phyloP scores from a whole-genome alignment of 495 filamentous ascomycete genomes.

The Xylaria longipes region DNA sequence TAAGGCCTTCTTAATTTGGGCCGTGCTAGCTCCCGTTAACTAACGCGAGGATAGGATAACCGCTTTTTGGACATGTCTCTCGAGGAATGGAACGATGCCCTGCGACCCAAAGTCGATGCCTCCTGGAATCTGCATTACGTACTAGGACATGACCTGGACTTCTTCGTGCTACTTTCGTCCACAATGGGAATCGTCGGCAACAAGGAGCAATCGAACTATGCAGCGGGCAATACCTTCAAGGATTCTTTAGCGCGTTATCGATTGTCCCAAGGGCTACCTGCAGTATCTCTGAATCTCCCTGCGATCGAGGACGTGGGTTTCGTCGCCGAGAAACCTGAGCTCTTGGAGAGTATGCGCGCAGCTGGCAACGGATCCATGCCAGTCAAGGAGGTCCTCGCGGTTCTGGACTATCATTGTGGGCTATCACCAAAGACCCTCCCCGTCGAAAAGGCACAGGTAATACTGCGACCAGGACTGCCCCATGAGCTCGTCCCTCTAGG shows the following conservation, averaged over 20 bases:
- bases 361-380: conserved; percentile 26
- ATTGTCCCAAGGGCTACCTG: conserved; percentile 35
- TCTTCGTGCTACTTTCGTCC: conserved; percentile 63
- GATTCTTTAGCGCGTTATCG: conserved; percentile 48
- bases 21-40: background rate
- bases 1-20: background rate
- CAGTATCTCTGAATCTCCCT: conserved; percentile 51
- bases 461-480: conserved; percentile 22
- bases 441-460: conserved; percentile 16
- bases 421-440: background rate
- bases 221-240: conserved; percentile 59
- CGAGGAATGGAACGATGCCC: conserved; percentile 41
- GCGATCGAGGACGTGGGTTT: conserved; percentile 39
- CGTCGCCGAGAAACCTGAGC: conserved; percentile 23
- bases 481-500: conserved; percentile 16
- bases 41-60: conserved; percentile 20
- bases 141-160: conserved; percentile 53
- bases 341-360: conserved; percentile 23
- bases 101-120: conserved; percentile 51
- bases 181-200: conserved; percentile 56
- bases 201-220: conserved; percentile 58
- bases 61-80: conserved; percentile 38
- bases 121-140: conserved; percentile 56
- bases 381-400: conserved; percentile 19
- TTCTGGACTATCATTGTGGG: conserved; percentile 22